Base-by-base conservation (phyloP, 2,329 filamentous ascomycete genomes). In the Helicocarpus griseus region DNA sequence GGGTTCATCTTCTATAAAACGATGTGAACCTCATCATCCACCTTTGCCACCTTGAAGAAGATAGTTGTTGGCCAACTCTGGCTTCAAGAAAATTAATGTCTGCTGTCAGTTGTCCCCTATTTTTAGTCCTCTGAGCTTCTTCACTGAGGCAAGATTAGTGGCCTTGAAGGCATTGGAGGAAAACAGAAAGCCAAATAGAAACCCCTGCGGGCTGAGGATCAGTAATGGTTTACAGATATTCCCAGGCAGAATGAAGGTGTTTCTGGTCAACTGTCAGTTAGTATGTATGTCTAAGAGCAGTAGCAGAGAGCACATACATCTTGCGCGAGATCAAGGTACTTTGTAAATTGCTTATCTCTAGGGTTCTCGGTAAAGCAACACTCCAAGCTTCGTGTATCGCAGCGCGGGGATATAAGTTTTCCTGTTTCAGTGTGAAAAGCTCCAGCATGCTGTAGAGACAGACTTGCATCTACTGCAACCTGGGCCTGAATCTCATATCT, bases 191-290 rank as follows among this genome's bases (percentile, higher is more conserved):
- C 62, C 58, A 8, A 69, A 52, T 31, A 71, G 59, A 48, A 63
- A 65, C 14, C 66, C 49, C 55, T 72, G 57, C 4, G 57, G 61
- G 54, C 63, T 72, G 19, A 72, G 61, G 8, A 69, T 56, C 13
- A 73, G 57, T 5, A 58, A 68, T 1, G 53, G 60, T 54, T 69
- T 54, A 59, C 64, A 69, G 39, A 73, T 63, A 40, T 65, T 66
- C 54, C 71, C 58, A 5, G 61, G 64, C 29, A 72, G 54, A 2
- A 54, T 54, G 44, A 70, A 70, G 5, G 50, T 65, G 50, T 68
- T 66, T 29, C 63, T 65, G 46, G 6, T 17, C 29, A 26, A 9
- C 1, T 21, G 26, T 31, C 31, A 31, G 31, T 8, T 19, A 33
- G n/a, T 4, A n/a, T 46, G 26, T 4, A 35, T 13, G 4, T 31